phyloP scores from a whole-genome alignment of 2,329 filamentous ascomycete species.

The Calycina herbarum region DNA sequence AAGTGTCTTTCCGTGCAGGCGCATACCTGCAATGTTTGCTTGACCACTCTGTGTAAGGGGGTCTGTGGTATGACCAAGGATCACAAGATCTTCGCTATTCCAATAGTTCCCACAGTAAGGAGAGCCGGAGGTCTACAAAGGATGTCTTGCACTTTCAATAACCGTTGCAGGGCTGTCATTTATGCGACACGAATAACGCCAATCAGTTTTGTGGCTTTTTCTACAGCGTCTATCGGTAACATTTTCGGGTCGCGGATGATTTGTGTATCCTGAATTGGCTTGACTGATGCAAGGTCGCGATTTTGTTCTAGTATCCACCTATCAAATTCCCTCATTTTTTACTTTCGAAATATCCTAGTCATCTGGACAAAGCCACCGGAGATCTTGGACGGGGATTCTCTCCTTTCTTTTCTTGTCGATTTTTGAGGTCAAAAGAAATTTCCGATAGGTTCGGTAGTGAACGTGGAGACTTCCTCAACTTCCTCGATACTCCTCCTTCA shows the following conservation, averaged over 20 bases:
- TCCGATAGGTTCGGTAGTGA: background rate
- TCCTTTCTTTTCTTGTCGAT: background rate
- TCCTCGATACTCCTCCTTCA: background rate
- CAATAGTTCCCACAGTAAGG: background rate
- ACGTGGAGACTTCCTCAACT: background rate
- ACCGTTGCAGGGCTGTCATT: background rate
- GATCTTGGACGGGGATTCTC: background rate
- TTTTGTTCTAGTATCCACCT: background rate
- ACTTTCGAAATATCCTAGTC: background rate
- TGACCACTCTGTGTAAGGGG: background rate
- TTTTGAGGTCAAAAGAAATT: background rate
- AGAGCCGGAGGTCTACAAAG: background rate
- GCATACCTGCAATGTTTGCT: constrained; percentile 1
- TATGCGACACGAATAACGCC: background rate
- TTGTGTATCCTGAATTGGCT: background rate
- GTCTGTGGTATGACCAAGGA: background rate
- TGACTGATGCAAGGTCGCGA: background rate
- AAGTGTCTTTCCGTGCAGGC: background rate
- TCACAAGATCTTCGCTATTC: constrained; percentile 5
- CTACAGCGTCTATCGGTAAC: background rate
- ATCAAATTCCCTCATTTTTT: background rate
- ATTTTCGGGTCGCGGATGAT: background rate
- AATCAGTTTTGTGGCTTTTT: background rate
- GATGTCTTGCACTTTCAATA: background rate
- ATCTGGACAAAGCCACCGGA: background rate